phyloP scores from a whole-genome alignment of 805 yeast genomes.

The Scheffersomyces amazonensis region DNA sequence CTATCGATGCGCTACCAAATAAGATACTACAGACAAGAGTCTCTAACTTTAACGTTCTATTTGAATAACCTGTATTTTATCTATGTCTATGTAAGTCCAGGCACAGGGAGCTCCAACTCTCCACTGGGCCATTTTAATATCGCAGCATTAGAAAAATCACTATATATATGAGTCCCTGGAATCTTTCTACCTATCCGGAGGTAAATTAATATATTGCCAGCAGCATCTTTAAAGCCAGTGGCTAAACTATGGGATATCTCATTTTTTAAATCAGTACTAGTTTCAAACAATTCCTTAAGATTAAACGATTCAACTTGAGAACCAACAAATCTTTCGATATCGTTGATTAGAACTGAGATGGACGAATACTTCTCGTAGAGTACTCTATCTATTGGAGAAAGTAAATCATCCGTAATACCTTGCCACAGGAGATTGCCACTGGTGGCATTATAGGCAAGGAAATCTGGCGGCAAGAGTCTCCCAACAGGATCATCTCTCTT shows the following conservation, averaged over 20 bases:
- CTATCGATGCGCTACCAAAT: too few relatives aligned
- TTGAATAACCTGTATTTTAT: too few relatives aligned
- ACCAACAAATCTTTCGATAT: constrained; percentile 73
- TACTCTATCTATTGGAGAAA: constrained; percentile 10
- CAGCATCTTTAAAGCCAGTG: constrained; percentile 17
- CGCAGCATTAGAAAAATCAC: constrained; percentile 71
- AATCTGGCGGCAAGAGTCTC: constrained; percentile 47
- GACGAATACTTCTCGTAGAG: constrained; percentile 38
- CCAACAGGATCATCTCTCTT: constrained; percentile 74
- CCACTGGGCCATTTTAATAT: constrained; percentile 59
- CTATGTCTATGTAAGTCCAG: constrained; percentile 46
- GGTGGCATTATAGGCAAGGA: constrained; percentile 28
- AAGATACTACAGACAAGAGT: too few relatives aligned
- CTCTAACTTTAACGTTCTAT: too few relatives aligned
- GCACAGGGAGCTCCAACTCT: constrained; percentile 45
- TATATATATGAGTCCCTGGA: constrained; percentile 30
- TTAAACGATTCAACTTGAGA: constrained; percentile 37
- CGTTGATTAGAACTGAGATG: constrained; percentile 70
- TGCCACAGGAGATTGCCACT: constrained; percentile 39
- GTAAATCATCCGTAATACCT: constrained; percentile 1
- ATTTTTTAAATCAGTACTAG: constrained; percentile 19
- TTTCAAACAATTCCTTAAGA: constrained; percentile 15
- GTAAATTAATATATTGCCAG: constrained; percentile 41
- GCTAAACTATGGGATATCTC: constrained; percentile 28
- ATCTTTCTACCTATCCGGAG: constrained; percentile 56